Conservation (phyloP, 768 basidiomycete genomes). For the Multifurca ochricompacta region DNA sequence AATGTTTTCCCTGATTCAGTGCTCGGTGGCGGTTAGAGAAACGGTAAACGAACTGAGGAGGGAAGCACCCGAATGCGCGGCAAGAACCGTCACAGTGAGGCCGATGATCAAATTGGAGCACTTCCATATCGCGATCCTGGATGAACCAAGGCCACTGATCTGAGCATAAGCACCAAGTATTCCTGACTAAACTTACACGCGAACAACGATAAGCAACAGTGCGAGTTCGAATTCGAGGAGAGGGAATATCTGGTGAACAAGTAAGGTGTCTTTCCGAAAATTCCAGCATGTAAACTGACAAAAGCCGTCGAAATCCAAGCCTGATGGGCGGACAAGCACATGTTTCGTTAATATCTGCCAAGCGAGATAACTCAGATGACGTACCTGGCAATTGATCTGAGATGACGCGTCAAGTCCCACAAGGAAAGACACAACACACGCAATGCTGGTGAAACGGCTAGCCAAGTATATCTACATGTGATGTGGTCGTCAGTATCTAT, state of each 20-base stretch:
- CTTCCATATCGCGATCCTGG: constrained; percentile 6
- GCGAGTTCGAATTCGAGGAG: constrained; percentile 7
- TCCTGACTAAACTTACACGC: constrained; percentile 6
- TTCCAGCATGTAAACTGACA: neutral
- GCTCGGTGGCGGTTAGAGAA: neutral
- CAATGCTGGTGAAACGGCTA: constrained; percentile 4
- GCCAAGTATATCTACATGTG: constrained; percentile 1
- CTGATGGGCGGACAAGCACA: neutral
- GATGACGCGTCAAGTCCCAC: neutral
- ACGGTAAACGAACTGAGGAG: neutral
- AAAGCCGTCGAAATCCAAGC: constrained; percentile 3
- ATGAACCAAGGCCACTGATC: neutral
- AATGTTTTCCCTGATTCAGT: neutral
- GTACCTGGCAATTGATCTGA: constrained; percentile 7
- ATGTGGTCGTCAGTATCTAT: neutral
- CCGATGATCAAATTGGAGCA: neutral
- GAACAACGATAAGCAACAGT: constrained; percentile 2
- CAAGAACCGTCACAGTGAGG: neutral
- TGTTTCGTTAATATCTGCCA: neutral
- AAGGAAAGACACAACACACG: constrained; percentile 4
- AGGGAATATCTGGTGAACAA: neutral
- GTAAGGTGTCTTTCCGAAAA: neutral
- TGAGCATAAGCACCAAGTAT: neutral
- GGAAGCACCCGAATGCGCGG: neutral
- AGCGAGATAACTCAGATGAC: neutral